Conservation (phyloP, 2,329 filamentous ascomycete genomes). For the Chaetomium strumarium region DNA sequence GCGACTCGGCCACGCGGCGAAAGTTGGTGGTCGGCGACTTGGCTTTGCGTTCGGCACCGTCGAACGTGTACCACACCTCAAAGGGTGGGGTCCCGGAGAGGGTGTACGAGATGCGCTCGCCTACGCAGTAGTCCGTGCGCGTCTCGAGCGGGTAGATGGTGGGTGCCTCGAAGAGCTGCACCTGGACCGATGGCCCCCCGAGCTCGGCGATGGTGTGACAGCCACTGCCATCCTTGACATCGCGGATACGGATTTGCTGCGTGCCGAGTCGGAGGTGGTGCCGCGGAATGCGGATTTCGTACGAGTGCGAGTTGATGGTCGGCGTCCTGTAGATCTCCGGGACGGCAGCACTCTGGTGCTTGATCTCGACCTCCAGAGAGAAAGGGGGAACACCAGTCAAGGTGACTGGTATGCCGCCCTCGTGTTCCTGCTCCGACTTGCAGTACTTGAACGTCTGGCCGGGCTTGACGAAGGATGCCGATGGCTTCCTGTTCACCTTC, state of each 20-base stretch:
- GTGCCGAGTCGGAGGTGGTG: conserved; percentile 81
- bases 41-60: conserved; percentile 70
- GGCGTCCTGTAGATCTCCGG: conserved; percentile 78
- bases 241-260: conserved; percentile 82
- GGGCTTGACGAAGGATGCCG: conserved; percentile 74
- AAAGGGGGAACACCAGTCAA: conserved; percentile 83
- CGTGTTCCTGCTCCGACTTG: conserved; percentile 71
- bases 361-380: conserved; percentile 85
- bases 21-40: conserved; percentile 76
- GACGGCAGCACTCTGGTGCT: conserved; percentile 74
- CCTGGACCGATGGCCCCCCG: conserved; percentile 71
- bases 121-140: conserved; percentile 85
- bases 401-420: conserved; percentile 82
- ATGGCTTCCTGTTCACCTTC: conserved; percentile 75
- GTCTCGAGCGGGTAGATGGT: conserved; percentile 84
- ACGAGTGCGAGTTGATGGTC: conserved; percentile 67
- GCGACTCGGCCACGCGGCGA: conserved; percentile 85
- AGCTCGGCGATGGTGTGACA: conserved; percentile 74
- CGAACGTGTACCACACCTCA: conserved; percentile 86
- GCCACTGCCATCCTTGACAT: conserved; percentile 79
- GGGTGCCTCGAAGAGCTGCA: conserved; percentile 88
- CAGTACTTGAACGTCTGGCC: conserved; percentile 96
- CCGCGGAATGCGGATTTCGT: conserved; percentile 79
- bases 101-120: conserved; percentile 88
- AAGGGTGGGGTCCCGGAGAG: conserved; percentile 89